Percentiles rank a stretch among this genome's conserved stretches.
Evolutionary conservation across 2,329 filamentous ascomycete species (phyloP).

Genomic region (Diaporthe velutina): DNA sequence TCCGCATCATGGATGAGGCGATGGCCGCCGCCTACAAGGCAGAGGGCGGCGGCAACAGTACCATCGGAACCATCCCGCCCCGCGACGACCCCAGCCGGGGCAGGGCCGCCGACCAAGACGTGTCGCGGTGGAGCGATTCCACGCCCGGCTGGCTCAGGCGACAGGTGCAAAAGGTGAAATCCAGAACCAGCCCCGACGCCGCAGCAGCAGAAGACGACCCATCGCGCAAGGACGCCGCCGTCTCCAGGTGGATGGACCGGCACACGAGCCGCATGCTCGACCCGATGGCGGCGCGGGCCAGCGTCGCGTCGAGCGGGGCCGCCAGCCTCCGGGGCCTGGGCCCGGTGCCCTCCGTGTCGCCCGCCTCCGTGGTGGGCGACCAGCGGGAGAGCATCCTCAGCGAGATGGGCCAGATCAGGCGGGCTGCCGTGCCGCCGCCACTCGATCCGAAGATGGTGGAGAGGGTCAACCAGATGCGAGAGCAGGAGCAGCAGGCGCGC

Average conservation of each 20-base stretch:
- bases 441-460: conserved; percentile 26
- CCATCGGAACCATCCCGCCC: neutral
- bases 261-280: conserved; percentile 34
- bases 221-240: conserved; percentile 18
- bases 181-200: neutral
- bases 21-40: conserved; percentile 23
- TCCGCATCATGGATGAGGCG: conserved; percentile 14
- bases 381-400: conserved; percentile 27
- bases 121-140: conserved; percentile 24
- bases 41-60: neutral
- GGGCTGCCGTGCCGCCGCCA: conserved; percentile 27
- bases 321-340: conserved; percentile 13
- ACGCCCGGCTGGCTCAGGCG: conserved; percentile 20
- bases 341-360: conserved; percentile 19
- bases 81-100: neutral
- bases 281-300: conserved; percentile 30
- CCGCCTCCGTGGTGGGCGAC: conserved; percentile 18
- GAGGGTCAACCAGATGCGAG: conserved; percentile 10
- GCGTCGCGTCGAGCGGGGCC: conserved; percentile 17
- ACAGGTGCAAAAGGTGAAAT: conserved; percentile 19
- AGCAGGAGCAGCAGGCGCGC: neutral
- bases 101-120: neutral
- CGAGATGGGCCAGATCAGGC: conserved; percentile 28
- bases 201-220: neutral
- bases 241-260: conserved; percentile 28